These are phyloP conservation scores for Apiosordaria backusii DNA, from an alignment of 495 filamentous ascomycete genomes.

Conservation along the genomic window DNA sequence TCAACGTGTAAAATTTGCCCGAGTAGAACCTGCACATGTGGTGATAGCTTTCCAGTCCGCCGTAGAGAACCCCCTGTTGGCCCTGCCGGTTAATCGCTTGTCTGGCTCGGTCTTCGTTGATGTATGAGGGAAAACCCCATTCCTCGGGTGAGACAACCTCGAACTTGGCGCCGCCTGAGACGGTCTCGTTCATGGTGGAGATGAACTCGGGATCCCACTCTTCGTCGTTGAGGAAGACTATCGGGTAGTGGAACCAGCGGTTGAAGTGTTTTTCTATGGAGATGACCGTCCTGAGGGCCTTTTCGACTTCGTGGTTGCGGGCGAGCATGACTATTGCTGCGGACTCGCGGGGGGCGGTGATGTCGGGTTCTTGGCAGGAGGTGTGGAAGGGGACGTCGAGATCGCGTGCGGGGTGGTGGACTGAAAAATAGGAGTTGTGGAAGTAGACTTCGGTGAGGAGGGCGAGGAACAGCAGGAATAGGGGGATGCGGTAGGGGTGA, in stretches of 20 bases:
- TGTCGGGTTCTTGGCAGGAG: conserved; percentile 40
- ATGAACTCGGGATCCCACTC: conserved; percentile 86
- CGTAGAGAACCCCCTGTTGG: conserved; percentile 88
- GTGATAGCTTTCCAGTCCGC: conserved; percentile 98
- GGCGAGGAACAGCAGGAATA: conserved; percentile 20
- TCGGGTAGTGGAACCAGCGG: conserved; percentile 93
- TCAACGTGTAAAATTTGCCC: conserved; percentile 62
- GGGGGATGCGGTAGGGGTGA: conserved; percentile 2
- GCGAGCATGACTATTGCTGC: conserved; percentile 92
- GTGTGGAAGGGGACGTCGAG: conserved; percentile 43
- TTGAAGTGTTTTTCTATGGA: conserved; percentile 97
- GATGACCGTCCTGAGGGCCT: conserved; percentile 85
- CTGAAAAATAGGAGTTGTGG: conserved; percentile 29
- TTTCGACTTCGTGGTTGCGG: conserved; percentile 84
- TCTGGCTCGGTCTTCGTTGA: conserved; percentile 72
- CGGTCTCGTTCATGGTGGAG: conserved; percentile 71
- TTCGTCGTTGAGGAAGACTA: conserved; percentile 93
- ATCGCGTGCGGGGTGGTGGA: conserved; percentile 34
- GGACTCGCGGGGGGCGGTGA: conserved; percentile 69
- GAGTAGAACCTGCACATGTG: conserved; percentile 98
- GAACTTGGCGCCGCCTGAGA: conserved; percentile 75
- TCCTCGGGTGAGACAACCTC: conserved; percentile 69
- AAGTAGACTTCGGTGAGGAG: conserved; percentile 31
- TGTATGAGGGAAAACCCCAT: conserved; percentile 94
- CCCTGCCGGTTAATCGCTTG: conserved; percentile 84